Base-by-base conservation (phyloP, 345 rosid species). In the Salix viminalis region DNA sequence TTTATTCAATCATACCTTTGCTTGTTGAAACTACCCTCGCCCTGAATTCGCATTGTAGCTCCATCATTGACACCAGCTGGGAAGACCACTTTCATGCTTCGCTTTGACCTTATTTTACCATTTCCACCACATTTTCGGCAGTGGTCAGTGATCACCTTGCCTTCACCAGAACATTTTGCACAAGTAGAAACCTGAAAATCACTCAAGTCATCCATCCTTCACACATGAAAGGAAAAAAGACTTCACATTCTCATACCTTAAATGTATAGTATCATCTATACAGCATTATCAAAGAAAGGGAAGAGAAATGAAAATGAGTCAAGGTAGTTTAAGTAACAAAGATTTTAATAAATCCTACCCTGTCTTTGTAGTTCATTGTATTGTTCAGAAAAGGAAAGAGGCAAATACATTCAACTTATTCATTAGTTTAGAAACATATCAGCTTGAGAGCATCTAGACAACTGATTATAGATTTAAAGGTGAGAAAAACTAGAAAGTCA, bases 31-130 rank as follows among this genome's bases (percentile, higher is more conserved):
- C 83, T 91, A 37, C 99, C 99, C 86, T 89, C 90, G 65, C 92
- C 91, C 73, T 62, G 87, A 54, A 92, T 77, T 84, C 79, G 87
- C 92, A 92, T 87, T 34, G 87, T 87, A 74, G 95, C 86, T 82
- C 97, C 93, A 86, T 90, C 81, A 62, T 76, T 86, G 71, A 91
- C 92, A 76, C 99, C 99, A 80, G 97, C 89, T 11, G 97, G 99
- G 71, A 91, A 86, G 56, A 76, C 80, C 65, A 92, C 81, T 75
- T 83, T 84, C 86, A 91, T 77, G 62, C 76, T 86, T 79, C 90
- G 83, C 75, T 72, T 87, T 72, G 92, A 84, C 84, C 79, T 84
- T 69, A 88, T 73, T 77, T 86, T 85, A 77, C 97, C 94, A 48
- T 75, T 84, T 69, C 99, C 96, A 50, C 74, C 60, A 78, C 97